These are phyloP conservation scores for Diaporthe citriasiana DNA, from an alignment of 2,329 filamentous ascomycete species.

Conservation along the genomic window DNA sequence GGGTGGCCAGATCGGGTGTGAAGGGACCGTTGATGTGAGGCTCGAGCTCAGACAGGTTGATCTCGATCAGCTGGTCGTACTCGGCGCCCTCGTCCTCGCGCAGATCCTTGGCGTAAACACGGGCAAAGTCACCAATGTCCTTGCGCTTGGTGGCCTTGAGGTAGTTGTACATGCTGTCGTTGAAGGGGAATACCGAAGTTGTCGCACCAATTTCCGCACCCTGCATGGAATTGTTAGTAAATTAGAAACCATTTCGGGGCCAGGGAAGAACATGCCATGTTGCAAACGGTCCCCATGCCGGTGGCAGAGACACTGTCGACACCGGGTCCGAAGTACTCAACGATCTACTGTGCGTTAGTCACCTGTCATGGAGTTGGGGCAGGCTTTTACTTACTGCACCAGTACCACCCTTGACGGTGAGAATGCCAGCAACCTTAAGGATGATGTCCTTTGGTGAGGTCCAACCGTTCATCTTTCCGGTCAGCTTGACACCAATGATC, in stretches of 20 bases:
- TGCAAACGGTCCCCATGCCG: slow-evolving; percentile 87
- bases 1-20: slow-evolving; percentile 97
- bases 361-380: background rate
- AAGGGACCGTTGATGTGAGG: slow-evolving; percentile 99
- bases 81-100: slow-evolving; percentile 89
- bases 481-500: slow-evolving; percentile 95
- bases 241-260: background rate
- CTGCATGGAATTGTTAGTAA: background rate
- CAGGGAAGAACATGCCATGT: slow-evolving; percentile 66
- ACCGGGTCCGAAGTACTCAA: slow-evolving; percentile 67
- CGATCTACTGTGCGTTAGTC: background rate
- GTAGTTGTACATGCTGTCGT: slow-evolving; percentile 98
- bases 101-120: slow-evolving; percentile 87
- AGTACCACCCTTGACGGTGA: slow-evolving; percentile 98
- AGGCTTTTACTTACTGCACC: slow-evolving; percentile 61
- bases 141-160: slow-evolving; percentile 90
- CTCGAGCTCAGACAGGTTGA: slow-evolving; percentile 95
- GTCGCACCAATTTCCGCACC: slow-evolving; percentile 84
- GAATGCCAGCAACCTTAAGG: slow-evolving; percentile 94
- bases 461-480: slow-evolving; percentile 91
- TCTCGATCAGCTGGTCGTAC: slow-evolving; percentile 96
- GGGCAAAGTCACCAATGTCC: slow-evolving; percentile 91
- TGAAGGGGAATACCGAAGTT: slow-evolving; percentile 97
- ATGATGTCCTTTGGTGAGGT: slow-evolving; percentile 97
- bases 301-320: slow-evolving; percentile 82